A percentile compares a stretch with the other conserved stretches of the same genome.
Conservation (phyloP, 2,329 filamentous ascomycete genomes). For the Dactylella cylindrospora region DNA sequence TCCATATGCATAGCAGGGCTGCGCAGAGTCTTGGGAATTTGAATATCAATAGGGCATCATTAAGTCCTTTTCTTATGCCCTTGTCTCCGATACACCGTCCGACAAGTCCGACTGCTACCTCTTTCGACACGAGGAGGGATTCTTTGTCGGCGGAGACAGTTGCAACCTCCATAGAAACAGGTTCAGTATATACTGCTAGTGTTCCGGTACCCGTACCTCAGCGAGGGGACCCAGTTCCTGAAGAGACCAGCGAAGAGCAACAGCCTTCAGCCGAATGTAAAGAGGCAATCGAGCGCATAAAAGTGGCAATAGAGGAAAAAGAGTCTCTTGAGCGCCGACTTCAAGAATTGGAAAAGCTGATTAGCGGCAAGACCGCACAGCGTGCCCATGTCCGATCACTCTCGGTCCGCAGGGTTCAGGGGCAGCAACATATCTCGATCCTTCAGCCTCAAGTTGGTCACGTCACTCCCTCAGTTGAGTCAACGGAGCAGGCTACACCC, state of each 20-base stretch:
- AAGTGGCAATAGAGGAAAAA: slow-evolving; percentile 35
- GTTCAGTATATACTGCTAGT: slow-evolving; percentile 5
- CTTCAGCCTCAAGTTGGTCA: background rate
- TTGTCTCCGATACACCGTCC: slow-evolving; percentile 17
- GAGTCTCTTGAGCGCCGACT: slow-evolving; percentile 29
- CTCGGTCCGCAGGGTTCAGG: background rate
- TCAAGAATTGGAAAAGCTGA: slow-evolving; percentile 30
- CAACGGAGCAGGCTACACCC: slow-evolving; percentile 1
- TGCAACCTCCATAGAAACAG: slow-evolving; percentile 20
- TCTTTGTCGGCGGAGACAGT: slow-evolving; percentile 14
- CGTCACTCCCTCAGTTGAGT: slow-evolving; percentile 6
- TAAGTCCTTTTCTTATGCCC: slow-evolving; percentile 10
- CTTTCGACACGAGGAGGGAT: slow-evolving; percentile 29
- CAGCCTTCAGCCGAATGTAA: slow-evolving; percentile 25
- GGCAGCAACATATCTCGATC: background rate
- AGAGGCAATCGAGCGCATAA: slow-evolving; percentile 34
- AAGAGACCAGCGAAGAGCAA: background rate
- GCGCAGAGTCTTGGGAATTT: slow-evolving; percentile 34
- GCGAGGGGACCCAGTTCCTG: slow-evolving; percentile 7
- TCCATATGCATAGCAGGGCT: slow-evolving; percentile 26
- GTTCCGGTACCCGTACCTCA: slow-evolving; percentile 1
- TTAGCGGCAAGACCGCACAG: slow-evolving; percentile 14
- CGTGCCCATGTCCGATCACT: background rate
- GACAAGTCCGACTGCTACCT: slow-evolving; percentile 11
- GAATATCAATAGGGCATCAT: background rate